A percentile compares a stretch with the other conserved stretches of the same genome.
These are phyloP conservation scores for Talaromyces verruculosus DNA, from an alignment of 2,329 filamentous ascomycete genomes.

Conservation along the genomic window DNA sequence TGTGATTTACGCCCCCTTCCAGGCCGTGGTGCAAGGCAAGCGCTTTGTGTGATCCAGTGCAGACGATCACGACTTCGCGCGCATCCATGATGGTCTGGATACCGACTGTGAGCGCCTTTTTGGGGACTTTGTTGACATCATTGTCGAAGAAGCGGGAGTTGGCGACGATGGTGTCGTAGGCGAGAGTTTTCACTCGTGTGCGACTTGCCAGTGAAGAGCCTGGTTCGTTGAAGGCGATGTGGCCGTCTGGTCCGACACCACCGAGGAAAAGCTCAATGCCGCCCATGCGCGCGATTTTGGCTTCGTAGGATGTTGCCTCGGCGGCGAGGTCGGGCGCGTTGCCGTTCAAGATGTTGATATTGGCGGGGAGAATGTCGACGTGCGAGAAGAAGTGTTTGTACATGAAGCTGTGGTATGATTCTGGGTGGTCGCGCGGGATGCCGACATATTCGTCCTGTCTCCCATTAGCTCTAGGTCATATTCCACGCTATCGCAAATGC, in stretches of 20 bases:
- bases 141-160: conserved; percentile 83
- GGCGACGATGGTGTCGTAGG: conserved; percentile 81
- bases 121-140: conserved; percentile 70
- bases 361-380: conserved; percentile 75
- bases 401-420: conserved; percentile 91
- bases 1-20: conserved; percentile 80
- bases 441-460: conserved; percentile 79
- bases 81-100: conserved; percentile 81
- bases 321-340: conserved; percentile 73
- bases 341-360: conserved; percentile 82
- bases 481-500: conserved; percentile 21
- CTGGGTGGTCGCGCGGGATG: conserved; percentile 75
- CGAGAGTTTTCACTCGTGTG: conserved; percentile 81
- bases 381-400: conserved; percentile 89
- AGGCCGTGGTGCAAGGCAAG: conserved; percentile 76
- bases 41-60: conserved; percentile 77
- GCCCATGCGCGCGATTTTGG: conserved; percentile 69
- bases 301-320: conserved; percentile 78
- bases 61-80: conserved; percentile 78
- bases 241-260: conserved; percentile 81
- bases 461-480: conserved; percentile 4
- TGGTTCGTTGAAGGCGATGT: conserved; percentile 89
- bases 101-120: conserved; percentile 80
- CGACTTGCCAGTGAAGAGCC: conserved; percentile 74
- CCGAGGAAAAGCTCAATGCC: conserved; percentile 85